phyloP scores from a whole-genome alignment of 441 rosid genomes.

The Breynia disticha region DNA sequence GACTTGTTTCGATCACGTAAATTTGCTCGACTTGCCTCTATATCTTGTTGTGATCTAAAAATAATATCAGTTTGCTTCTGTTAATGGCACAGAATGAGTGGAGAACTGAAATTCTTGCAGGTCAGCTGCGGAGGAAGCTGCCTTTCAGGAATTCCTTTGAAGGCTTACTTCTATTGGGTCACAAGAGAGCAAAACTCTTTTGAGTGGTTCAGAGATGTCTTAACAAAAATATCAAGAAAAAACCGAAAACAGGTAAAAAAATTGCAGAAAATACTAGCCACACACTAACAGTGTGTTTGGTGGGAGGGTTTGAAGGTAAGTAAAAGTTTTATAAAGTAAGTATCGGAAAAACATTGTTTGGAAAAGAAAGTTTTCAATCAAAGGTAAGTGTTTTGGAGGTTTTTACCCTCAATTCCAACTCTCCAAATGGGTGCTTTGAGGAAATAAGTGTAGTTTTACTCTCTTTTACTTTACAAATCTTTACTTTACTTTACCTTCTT shows the following conservation, averaged over 20 bases:
- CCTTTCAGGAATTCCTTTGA: slow-evolving; percentile 24
- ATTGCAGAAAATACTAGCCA: not conserved
- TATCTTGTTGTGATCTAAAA: not conserved
- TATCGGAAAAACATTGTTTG: too few species aligned
- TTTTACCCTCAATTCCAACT: too few species aligned
- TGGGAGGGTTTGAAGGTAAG: too few species aligned
- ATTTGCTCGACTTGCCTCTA: not conserved
- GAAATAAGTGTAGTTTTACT: too few species aligned
- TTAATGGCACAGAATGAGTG: not conserved
- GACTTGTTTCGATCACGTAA: not conserved
- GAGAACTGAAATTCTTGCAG: slow-evolving; percentile 14
- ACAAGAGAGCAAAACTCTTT: slow-evolving; percentile 52
- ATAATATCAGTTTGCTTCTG: not conserved
- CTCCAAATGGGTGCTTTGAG: too few species aligned
- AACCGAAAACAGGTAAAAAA: slow-evolving; percentile 31
- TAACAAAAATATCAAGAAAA: slow-evolving; percentile 20
- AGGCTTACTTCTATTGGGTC: slow-evolving; percentile 50
- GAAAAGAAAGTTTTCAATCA: too few species aligned
- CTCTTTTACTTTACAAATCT: too few species aligned
- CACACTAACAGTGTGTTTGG: too few species aligned
- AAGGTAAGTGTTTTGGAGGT: too few species aligned
- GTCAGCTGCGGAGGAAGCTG: slow-evolving; percentile 12
- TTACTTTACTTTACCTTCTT: too few species aligned
- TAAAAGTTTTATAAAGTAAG: too few species aligned
- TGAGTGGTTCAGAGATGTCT: slow-evolving; percentile 37